Conservation (phyloP, 2,329 filamentous ascomycete genomes). For the Aureobasidium mangrovei region DNA sequence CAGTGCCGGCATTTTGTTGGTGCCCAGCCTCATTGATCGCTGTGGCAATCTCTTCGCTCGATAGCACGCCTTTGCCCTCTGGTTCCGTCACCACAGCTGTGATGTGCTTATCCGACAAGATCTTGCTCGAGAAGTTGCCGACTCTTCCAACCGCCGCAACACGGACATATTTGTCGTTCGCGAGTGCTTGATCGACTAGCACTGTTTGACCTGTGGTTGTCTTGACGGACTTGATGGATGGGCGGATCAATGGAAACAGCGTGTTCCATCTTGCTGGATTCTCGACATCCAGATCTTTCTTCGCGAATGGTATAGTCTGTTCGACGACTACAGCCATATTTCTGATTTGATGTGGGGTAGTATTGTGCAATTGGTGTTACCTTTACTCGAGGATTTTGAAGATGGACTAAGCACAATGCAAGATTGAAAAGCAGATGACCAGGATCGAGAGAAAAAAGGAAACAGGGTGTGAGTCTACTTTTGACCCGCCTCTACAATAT, state of each 20-base stretch:
- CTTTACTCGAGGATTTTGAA: too few relatives aligned
- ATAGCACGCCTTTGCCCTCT: conserved; percentile 18
- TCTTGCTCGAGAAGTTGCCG: conserved; percentile 28
- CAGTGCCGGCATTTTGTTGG: conserved; percentile 21
- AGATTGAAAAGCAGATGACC: too few relatives aligned
- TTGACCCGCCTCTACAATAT: too few relatives aligned
- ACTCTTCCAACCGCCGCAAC: conserved; percentile 23
- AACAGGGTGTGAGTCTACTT: too few relatives aligned
- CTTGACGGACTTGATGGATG: conserved; percentile 22
- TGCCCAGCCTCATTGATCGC: conserved; percentile 21
- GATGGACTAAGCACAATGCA: too few relatives aligned
- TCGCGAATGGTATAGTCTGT: conserved; percentile 28
- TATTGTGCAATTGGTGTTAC: neutral
- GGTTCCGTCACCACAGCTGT: conserved; percentile 25
- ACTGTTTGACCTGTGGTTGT: conserved; percentile 24
- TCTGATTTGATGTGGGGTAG: neutral
- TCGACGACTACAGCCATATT: conserved; percentile 29
- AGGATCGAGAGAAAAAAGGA: too few relatives aligned
- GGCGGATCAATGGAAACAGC: conserved; percentile 28
- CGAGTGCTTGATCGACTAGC: conserved; percentile 24
- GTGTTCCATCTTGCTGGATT: conserved; percentile 26
- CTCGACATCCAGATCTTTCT: conserved; percentile 22
- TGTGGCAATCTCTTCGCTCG: conserved; percentile 23
- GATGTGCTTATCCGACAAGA: conserved; percentile 26
- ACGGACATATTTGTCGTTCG: conserved; percentile 21